Conservation (phyloP, 257 asterid species). For the Nicotiana attenuata region DNA sequence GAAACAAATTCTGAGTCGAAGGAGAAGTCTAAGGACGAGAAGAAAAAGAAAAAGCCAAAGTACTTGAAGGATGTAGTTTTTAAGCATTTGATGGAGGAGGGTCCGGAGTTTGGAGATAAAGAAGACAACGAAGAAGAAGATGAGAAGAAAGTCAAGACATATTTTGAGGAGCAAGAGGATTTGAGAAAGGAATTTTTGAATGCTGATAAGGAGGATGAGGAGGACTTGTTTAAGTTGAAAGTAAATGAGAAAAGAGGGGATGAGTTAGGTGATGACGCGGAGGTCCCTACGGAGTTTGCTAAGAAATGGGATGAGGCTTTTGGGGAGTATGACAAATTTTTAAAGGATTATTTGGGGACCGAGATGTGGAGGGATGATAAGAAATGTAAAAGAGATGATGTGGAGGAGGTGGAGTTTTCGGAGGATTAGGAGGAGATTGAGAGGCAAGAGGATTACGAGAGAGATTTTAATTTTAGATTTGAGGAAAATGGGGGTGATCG, state of each 20-base stretch:
- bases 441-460: slow-evolving; percentile 76
- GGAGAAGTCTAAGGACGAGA: not conserved
- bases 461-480: slow-evolving; percentile 59
- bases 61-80: slow-evolving; percentile 71
- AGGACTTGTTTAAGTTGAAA: slow-evolving; percentile 52
- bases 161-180: slow-evolving; percentile 67
- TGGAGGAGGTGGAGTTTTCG: slow-evolving; percentile 30
- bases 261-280: slow-evolving; percentile 16
- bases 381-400: slow-evolving; percentile 22
- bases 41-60: slow-evolving; percentile 42
- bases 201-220: slow-evolving; percentile 34
- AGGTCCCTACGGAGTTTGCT: slow-evolving; percentile 24
- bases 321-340: slow-evolving; percentile 53
- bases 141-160: slow-evolving; percentile 39
- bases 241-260: slow-evolving; percentile 19
- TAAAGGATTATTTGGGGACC: slow-evolving; percentile 56
- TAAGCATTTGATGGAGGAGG: slow-evolving; percentile 60
- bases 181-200: slow-evolving; percentile 40
- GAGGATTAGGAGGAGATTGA: slow-evolving; percentile 74
- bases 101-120: slow-evolving; percentile 51
- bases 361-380: slow-evolving; percentile 56
- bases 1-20: slow-evolving; percentile 13
- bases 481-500: slow-evolving; percentile 83
- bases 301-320: slow-evolving; percentile 55
- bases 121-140: slow-evolving; percentile 6